These are phyloP conservation scores for Urochloa ruziziensis DNA, from an alignment of 176 grass and related monocot genomes.

Conservation along the genomic window DNA sequence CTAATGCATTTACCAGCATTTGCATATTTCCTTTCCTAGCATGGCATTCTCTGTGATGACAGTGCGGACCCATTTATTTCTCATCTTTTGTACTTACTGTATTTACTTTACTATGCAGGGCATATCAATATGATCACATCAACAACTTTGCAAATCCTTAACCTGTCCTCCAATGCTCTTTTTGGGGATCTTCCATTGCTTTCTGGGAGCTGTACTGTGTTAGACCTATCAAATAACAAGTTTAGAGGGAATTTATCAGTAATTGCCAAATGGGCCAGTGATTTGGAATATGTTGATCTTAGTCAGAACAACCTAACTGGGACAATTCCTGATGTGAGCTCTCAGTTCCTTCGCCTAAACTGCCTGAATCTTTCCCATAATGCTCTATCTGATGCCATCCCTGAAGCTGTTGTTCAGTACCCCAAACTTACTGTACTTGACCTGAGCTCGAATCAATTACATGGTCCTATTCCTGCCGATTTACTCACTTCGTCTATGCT, in stretches of 20 bases:
- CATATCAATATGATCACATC: constrained; percentile 99
- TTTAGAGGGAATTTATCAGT: constrained; percentile 83
- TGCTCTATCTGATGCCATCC: constrained; percentile 53
- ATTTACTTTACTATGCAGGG: constrained; percentile 51
- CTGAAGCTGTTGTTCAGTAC: constrained; percentile 71
- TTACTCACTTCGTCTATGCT: constrained; percentile 74
- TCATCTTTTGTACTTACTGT: constrained; percentile 2
- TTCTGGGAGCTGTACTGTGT: constrained; percentile 77
- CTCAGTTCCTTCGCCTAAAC: constrained; percentile 85
- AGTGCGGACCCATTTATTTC: neutral
- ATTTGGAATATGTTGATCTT: constrained; percentile 87
- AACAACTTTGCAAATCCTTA: constrained; percentile 75
- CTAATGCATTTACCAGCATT: neutral
- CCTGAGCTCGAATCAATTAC: constrained; percentile 77
- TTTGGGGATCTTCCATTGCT: constrained; percentile 89
- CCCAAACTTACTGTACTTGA: constrained; percentile 90
- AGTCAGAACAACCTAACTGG: constrained; percentile 82
- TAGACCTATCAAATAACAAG: constrained; percentile 94
- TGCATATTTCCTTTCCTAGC: constrained; percentile 5
- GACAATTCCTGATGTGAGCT: constrained; percentile 67
- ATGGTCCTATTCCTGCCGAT: constrained; percentile 53
- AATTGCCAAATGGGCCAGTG: constrained; percentile 85
- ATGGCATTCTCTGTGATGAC: neutral
- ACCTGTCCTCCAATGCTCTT: constrained; percentile 89
- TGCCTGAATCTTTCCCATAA: constrained; percentile 92